Percentiles rank a stretch among this genome's conserved stretches.
These are phyloP conservation scores for Bruguiera hainesii DNA, from an alignment of 441 rosid species.

Conservation along the genomic window DNA sequence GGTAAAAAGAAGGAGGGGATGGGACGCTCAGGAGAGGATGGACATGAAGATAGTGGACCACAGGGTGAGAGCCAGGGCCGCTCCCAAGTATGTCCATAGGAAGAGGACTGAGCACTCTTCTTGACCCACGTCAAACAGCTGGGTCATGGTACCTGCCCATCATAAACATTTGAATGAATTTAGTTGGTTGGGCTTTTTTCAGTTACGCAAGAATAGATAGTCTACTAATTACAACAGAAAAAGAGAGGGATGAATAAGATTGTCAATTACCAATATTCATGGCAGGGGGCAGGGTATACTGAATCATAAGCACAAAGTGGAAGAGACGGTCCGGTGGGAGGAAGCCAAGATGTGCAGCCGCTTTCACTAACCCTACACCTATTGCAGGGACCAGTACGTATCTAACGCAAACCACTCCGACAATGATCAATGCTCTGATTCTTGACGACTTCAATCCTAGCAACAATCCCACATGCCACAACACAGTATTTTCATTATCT, in stretches of 20 bases:
- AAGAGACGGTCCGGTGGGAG: slow-evolving; percentile 71
- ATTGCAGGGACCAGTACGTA: slow-evolving; percentile 53
- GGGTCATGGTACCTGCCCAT: slow-evolving; percentile 79
- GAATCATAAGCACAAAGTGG: slow-evolving; percentile 78
- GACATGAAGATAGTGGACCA: slow-evolving; percentile 62
- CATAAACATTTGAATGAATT: too few species aligned
- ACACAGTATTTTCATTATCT: too few species aligned
- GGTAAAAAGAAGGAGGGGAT: background rate
- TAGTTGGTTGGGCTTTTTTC: too few species aligned
- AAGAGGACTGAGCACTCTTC: slow-evolving; percentile 96
- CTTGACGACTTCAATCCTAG: slow-evolving; percentile 59
- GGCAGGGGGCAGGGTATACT: slow-evolving; percentile 86
- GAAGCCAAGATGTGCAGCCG: slow-evolving; percentile 59
- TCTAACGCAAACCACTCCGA: slow-evolving; percentile 59
- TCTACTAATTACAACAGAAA: background rate
- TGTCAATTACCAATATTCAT: slow-evolving; percentile 69
- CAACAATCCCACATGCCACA: too few species aligned
- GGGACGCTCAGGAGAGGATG: background rate
- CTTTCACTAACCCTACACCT: slow-evolving; percentile 54
- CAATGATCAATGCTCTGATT: slow-evolving; percentile 44
- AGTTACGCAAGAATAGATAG: background rate
- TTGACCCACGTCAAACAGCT: slow-evolving; percentile 82
- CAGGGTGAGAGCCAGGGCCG: slow-evolving; percentile 66
- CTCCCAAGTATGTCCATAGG: slow-evolving; percentile 83
- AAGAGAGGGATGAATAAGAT: background rate